Evolutionary conservation across 2,329 filamentous ascomycete species (phyloP), one percentile per base, ranked within the genome.

Genomic region (Ophiostoma novo-ulmi): DNA sequence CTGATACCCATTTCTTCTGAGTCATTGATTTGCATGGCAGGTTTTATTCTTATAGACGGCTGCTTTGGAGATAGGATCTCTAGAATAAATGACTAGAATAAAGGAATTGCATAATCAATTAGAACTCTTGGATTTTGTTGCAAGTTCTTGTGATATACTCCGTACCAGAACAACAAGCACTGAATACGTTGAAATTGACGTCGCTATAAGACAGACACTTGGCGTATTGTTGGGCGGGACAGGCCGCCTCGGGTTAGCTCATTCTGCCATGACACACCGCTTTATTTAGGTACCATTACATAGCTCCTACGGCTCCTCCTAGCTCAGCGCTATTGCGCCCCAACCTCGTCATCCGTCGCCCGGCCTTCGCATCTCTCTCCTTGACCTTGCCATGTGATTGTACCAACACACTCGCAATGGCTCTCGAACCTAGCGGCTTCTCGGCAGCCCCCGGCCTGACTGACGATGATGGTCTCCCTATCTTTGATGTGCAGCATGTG

Each of bases 401-500:
- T 55, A 44, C 26, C 39, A 20, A 55, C 31, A 64, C 67, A 66
- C 41, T 55, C 31, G 39, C 58, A 73, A 76, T 93, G 90, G 88
- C 89, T 81, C 85, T 91, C 82, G 87, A 91, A 78, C 81, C 85
- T 77, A 88, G 87, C 82, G 90, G 91, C 83, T 93, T 94, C 82
- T 87, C 84, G 77, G 85, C 88, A 67, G 73, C 75, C n/a, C 66
- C 72, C 20, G 73, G 72, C 63, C 71, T 85, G 74, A 85, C 88
- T 76, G 76, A 79, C 73, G 83, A 87, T 73, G 86, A 89, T 75
- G 85, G 89, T 70, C 83, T 94, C 72, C 94, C 94, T 75, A 97
- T 99, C 81, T 99, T 99, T 84, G 92, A 95, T 78, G 89, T 98
- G 78, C 92, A 97, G 81, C 89, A 88, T 73, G 95, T 98, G 55